Percentiles rank a stretch among this genome's conserved stretches.
These are phyloP conservation scores for Pseudocercospora pini-densiflorae DNA, from an alignment of 2,329 filamentous ascomycete genomes.

Conservation along the genomic window DNA sequence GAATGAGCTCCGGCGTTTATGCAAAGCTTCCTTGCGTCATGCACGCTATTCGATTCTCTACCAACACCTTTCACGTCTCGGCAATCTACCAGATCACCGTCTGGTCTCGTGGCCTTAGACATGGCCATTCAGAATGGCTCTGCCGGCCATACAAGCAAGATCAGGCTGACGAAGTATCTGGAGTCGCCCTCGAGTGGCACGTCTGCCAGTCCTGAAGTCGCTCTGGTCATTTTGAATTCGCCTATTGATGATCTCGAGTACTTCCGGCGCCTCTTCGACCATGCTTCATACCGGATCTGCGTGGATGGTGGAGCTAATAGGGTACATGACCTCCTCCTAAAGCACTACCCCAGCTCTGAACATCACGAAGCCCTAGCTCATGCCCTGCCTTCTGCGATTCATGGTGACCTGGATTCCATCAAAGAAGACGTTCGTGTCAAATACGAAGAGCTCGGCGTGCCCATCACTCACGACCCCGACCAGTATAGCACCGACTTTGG, in stretches of 20 bases:
- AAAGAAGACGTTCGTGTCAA: constrained; percentile 64
- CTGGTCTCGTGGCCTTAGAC: not conserved
- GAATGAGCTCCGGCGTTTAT: not conserved
- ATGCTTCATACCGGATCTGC: constrained; percentile 71
- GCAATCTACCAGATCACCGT: not conserved
- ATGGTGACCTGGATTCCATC: constrained; percentile 92
- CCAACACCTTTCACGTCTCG: not conserved
- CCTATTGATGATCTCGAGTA: constrained; percentile 60
- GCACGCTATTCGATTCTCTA: not conserved
- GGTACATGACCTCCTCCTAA: constrained; percentile 59
- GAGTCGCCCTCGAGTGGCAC: constrained; percentile 8
- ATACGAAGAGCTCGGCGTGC: constrained; percentile 65
- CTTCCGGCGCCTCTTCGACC: constrained; percentile 52
- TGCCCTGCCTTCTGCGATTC: constrained; percentile 63
- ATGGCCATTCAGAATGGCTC: constrained; percentile 4
- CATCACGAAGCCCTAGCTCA: constrained; percentile 31
- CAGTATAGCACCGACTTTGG: constrained; percentile 91
- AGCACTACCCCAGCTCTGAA: constrained; percentile 21
- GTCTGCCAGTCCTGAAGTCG: constrained; percentile 28
- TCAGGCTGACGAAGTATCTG: constrained; percentile 33
- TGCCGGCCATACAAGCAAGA: not conserved
- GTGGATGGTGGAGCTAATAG: constrained; percentile 92
- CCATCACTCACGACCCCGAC: constrained; percentile 72
- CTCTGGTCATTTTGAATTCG: constrained; percentile 65
- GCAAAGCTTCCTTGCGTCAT: constrained; percentile 6